A percentile compares a stretch with the other conserved stretches of the same genome.
Conservation (phyloP, 2,329 filamentous ascomycete species). For the Fusarium incarnatum region DNA sequence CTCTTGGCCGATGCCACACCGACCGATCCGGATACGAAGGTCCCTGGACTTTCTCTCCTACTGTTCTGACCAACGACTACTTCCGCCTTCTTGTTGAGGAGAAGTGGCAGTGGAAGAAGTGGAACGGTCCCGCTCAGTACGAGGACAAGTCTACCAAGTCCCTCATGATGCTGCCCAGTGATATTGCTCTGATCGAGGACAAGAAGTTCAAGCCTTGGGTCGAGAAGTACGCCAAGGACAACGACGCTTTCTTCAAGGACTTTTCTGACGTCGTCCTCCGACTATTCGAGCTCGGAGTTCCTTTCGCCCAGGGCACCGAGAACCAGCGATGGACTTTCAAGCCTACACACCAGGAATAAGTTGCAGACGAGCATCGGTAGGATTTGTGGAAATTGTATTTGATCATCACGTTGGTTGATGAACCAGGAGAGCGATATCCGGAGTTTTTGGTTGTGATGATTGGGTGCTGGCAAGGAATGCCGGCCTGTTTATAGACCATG, state of each 20-base stretch:
- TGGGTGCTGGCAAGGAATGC: slow-evolving; percentile 27
- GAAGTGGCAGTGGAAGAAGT: slow-evolving; percentile 94
- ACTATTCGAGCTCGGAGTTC: slow-evolving; percentile 94
- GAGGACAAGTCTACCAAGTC: slow-evolving; percentile 88
- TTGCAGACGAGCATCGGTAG: slow-evolving; percentile 3
- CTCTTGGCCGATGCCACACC: slow-evolving; percentile 88
- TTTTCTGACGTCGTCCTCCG: slow-evolving; percentile 82
- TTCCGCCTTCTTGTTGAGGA: slow-evolving; percentile 87
- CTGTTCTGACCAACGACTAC: slow-evolving; percentile 94
- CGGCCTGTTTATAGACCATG: slow-evolving; percentile 16
- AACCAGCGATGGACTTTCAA: slow-evolving; percentile 73
- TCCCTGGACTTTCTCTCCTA: slow-evolving; percentile 93
- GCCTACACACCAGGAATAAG: slow-evolving; percentile 56
- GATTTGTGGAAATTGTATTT: slow-evolving; percentile 34
- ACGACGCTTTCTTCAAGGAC: slow-evolving; percentile 92
- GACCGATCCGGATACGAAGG: slow-evolving; percentile 90
- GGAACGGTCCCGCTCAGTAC: slow-evolving; percentile 89
- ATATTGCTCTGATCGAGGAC: slow-evolving; percentile 88
- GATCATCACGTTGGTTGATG: slow-evolving; percentile 33
- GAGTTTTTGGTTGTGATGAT: slow-evolving; percentile 46
- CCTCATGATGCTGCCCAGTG: slow-evolving; percentile 97
- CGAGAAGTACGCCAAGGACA: slow-evolving; percentile 91
- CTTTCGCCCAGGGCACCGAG: slow-evolving; percentile 76
- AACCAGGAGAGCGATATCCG: slow-evolving; percentile 43
- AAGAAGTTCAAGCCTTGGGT: slow-evolving; percentile 85